Evolutionary conservation across 1,284 basidiomycete species (phyloP), one percentile per base, ranked within the genome.

Genomic region (Trametes sp.): DNA sequence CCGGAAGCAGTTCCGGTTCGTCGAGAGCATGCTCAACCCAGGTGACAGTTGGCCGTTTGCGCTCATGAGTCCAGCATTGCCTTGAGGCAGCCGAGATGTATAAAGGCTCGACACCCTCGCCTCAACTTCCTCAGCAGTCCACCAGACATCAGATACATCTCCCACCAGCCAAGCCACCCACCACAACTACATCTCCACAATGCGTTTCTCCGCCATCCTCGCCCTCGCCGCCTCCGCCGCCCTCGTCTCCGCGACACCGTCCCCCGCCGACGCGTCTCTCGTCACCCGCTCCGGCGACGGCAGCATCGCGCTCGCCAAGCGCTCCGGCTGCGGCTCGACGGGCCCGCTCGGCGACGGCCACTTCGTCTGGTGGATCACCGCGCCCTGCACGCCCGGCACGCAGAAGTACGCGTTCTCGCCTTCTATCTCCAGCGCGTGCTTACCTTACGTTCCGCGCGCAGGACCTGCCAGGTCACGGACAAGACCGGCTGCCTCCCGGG

Each of bases 381-480:
- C 42, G 8, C 19, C 38, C 14, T 59, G 57, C 57, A 45, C 21
- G 21, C 31, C 54, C 11, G 54, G 54, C 21, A 36, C 42, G 14
- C 44, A 56, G 54, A 56, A 36, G 54, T 56, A 28, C 1, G 38
- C 14, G 7, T 19, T 26, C 29, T 5, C 49, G 35, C 23, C 44
- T 36, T 6, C 23, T 14, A 14, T 2, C 2, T 19, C 14, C 23
- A 1, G 4, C 21, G 26, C 10, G 19, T 14, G 19, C 23, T 53
- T 2, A 36, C 16, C 1, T 2, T 1, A 16, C n/a, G 33, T 29
- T 11, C 2, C 1, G 11, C n/a, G 4, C 16, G 13, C 19, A 60
- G 59, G 52, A 60, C 59, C 4, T 60, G 59, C 52, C 59, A 60
- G 46, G 59, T 52, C 21, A 60, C 59, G 1, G 59, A 60, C 46